A percentile compares a stretch with the other conserved stretches of the same genome.
These are phyloP conservation scores for Austroboletus novae-zelandiae DNA, from an alignment of 1,284 basidiomycete genomes.

Conservation along the genomic window DNA sequence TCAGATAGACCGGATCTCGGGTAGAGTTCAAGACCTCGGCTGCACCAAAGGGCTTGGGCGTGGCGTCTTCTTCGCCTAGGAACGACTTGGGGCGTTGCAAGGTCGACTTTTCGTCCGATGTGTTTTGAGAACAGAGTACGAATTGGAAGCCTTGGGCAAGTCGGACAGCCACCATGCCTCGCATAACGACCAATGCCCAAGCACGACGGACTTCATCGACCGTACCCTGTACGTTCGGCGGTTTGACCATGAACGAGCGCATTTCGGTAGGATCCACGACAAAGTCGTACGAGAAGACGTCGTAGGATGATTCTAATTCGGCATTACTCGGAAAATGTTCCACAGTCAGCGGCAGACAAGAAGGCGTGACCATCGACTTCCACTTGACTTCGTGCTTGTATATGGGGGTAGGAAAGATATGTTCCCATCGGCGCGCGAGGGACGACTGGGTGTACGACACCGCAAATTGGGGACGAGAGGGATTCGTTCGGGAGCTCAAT, in stretches of 20 bases:
- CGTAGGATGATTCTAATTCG: constrained; percentile 78
- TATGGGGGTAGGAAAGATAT: constrained; percentile 75
- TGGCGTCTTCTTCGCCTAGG: constrained; percentile 51
- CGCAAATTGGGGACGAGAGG: constrained; percentile 55
- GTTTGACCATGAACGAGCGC: constrained; percentile 77
- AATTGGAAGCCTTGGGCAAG: constrained; percentile 98
- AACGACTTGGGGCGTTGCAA: constrained; percentile 56
- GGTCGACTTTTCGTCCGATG: constrained; percentile 29
- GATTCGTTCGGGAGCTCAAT: constrained; percentile 52
- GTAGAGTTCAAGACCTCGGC: constrained; percentile 68
- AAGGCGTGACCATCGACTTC: constrained; percentile 81
- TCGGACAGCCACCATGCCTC: constrained; percentile 91
- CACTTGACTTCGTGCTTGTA: constrained; percentile 92
- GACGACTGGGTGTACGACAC: constrained; percentile 63
- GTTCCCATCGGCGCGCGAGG: constrained; percentile 85
- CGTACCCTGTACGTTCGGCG: constrained; percentile 46
- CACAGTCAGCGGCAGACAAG: constrained; percentile 91
- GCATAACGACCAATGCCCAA: constrained; percentile 85
- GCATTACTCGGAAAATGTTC: constrained; percentile 79
- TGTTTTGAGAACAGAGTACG: constrained; percentile 53
- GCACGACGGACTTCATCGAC: constrained; percentile 60
- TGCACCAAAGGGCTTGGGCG: constrained; percentile 62
- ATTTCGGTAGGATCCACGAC: constrained; percentile 76
- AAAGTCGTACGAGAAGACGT: constrained; percentile 80
- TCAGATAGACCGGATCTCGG: constrained; percentile 83